Evolutionary conservation across 441 rosid genomes (phyloP), one percentile per base, ranked within the genome.

Genomic region (Flueggea neowawraea): DNA sequence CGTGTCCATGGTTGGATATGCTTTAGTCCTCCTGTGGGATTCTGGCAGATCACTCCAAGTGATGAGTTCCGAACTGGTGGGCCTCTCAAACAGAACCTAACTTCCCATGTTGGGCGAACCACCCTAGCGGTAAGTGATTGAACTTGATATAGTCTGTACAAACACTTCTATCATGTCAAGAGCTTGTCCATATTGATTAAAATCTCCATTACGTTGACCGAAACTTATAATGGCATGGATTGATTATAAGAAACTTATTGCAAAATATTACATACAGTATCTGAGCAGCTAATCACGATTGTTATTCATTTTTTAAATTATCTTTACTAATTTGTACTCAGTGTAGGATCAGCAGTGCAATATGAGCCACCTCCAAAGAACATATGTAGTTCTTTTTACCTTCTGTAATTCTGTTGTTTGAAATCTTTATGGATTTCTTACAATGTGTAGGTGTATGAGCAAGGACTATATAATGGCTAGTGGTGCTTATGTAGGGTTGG

Each of bases 31-130:
- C 64, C 75, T 1, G 71, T 86, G 55, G 99, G 99, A 55, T 89
- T 80, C 72, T 95, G 97, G 99, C 94, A 84, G 67, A 95, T 91
- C 65, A 91, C 94, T 60, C 99, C 99, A 31, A 89, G 97, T 57
- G 70, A 88, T 54, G 99, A 95, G 75, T 95, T 89, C 69, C 85
- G 94, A 71, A 78, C 96, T 16, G 99, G 84, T 14, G 99, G 99
- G 49, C 90, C 84, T 11, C 74, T 75, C 36, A 91, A 94, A 75
- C 99, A 94, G 72, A 89, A 89, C 61, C 91, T 94, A 61, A 91
- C 97, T 4, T 94, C 99, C 48, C 96, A 94, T 67, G 99, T 91
- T 54, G 97, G 97, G 47, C 99, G 96, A 22, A 82, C 75, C 59
- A 87, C 91, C 68, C 87, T 94, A 12, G 88, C 94, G 33, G 97